phyloP scores from a whole-genome alignment of 768 basidiomycete species.

The Tylopilus sp. region DNA sequence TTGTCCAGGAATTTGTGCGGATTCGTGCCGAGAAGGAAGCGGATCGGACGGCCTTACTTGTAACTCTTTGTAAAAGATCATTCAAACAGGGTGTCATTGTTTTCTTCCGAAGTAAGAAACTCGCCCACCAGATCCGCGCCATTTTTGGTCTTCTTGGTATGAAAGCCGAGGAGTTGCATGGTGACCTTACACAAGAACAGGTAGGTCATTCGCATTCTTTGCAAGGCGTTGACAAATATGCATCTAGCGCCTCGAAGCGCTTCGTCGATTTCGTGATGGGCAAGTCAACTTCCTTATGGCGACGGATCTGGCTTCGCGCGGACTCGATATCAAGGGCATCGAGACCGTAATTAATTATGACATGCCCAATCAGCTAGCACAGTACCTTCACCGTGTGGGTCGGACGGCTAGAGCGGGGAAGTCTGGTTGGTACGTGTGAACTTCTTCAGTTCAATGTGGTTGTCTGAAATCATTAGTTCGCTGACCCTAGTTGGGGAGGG shows the following conservation, averaged over 20 bases:
- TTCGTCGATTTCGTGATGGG: conserved; percentile 86
- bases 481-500: conserved; percentile 94
- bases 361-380: conserved; percentile 90
- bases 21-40: conserved; percentile 77
- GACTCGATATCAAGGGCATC: conserved; percentile 96
- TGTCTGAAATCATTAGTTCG: conserved; percentile 50
- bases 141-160: conserved; percentile 87
- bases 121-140: conserved; percentile 95
- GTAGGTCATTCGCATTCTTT: conserved; percentile 36
- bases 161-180: conserved; percentile 91
- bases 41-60: conserved; percentile 74
- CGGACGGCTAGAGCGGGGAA: conserved; percentile 94
- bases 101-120: conserved; percentile 94
- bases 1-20: conserved; percentile 93
- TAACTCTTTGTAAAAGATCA: conserved; percentile 81
- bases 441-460: neutral
- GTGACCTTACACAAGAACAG: conserved; percentile 95
- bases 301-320: conserved; percentile 92
- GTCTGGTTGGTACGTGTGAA: conserved; percentile 72
- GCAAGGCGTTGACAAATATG: conserved; percentile 1
- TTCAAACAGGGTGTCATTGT: conserved; percentile 84
- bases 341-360: conserved; percentile 99
- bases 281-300: conserved; percentile 91
- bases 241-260: conserved; percentile 73
- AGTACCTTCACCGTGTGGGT: conserved; percentile 96